These are phyloP conservation scores for Cenchrus purpureus DNA, from an alignment of 176 grass and related monocot species.

Conservation along the genomic window DNA sequence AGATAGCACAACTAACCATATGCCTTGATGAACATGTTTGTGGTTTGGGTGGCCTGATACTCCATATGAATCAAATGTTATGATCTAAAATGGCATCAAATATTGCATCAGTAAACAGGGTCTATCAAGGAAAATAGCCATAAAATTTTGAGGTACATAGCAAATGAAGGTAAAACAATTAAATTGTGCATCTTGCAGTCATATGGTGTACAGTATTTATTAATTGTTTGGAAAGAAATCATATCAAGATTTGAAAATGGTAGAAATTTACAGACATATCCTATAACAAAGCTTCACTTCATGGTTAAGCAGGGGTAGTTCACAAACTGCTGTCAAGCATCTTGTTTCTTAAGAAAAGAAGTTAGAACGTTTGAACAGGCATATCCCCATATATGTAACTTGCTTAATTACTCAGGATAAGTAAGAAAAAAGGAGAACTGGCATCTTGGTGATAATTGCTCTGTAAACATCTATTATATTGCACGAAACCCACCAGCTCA, in stretches of 20 bases:
- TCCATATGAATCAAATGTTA: conserved; percentile 86
- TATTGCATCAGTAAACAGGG: not conserved
- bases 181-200: not conserved
- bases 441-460: not conserved
- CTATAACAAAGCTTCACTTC: not conserved
- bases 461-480: conserved; percentile 1
- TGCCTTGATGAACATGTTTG: conserved; percentile 74
- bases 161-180: conserved; percentile 12
- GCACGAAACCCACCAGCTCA: not conserved
- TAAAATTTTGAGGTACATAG: not conserved
- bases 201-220: not conserved
- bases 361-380: not conserved
- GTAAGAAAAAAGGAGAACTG: not conserved
- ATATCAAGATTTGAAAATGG: not conserved
- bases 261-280: not conserved
- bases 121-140: not conserved
- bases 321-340: not conserved
- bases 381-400: not conserved
- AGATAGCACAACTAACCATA: conserved; percentile 53
- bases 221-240: not conserved
- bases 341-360: not conserved
- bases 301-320: not conserved
- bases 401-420: not conserved
- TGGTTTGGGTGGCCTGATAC: conserved; percentile 93
- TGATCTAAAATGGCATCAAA: conserved; percentile 53